Evolutionary conservation across 2,329 filamentous ascomycete species (phyloP).

Genomic region (Sordariomycetes sp.): DNA sequence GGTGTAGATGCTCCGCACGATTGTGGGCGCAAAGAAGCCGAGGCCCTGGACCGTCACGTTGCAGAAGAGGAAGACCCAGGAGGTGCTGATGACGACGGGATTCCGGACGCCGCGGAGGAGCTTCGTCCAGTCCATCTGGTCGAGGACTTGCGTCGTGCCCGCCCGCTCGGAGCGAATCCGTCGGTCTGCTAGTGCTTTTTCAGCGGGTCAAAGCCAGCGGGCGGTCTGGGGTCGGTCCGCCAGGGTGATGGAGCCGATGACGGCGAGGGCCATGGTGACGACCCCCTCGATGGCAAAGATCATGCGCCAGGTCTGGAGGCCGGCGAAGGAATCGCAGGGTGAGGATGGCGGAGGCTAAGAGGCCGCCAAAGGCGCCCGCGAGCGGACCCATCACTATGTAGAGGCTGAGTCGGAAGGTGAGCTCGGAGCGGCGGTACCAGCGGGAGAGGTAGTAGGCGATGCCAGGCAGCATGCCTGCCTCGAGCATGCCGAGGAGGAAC

Average conservation of each 20-base stretch:
- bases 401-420: constrained; percentile 47
- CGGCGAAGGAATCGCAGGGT: constrained; percentile 41
- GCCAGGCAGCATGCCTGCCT: constrained; percentile 51
- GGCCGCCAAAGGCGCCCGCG: constrained; percentile 53
- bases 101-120: constrained; percentile 47
- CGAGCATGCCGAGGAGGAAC: too few relatives aligned
- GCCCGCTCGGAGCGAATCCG: constrained; percentile 46
- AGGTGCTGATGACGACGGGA: constrained; percentile 27
- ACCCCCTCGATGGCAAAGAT: constrained; percentile 64
- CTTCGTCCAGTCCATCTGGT: constrained; percentile 46
- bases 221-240: constrained; percentile 55
- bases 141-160: constrained; percentile 42
- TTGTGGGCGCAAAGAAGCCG: constrained; percentile 52
- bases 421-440: constrained; percentile 35
- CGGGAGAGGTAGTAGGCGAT: constrained; percentile 52
- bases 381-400: constrained; percentile 55
- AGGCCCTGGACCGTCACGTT: constrained; percentile 56
- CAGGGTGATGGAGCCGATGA: constrained; percentile 47
- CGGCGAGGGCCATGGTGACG: constrained; percentile 33
- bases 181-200: constrained; percentile 48
- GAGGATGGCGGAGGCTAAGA: constrained; percentile 49
- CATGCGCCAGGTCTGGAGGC: constrained; percentile 49
- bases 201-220: constrained; percentile 47
- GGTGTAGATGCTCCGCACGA: constrained; percentile 51
- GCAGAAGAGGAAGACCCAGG: neutral